Evolutionary conservation across 2,329 filamentous ascomycete species (phyloP), one percentile per base, ranked within the genome.

Genomic region (Curvularia eragrostidis): DNA sequence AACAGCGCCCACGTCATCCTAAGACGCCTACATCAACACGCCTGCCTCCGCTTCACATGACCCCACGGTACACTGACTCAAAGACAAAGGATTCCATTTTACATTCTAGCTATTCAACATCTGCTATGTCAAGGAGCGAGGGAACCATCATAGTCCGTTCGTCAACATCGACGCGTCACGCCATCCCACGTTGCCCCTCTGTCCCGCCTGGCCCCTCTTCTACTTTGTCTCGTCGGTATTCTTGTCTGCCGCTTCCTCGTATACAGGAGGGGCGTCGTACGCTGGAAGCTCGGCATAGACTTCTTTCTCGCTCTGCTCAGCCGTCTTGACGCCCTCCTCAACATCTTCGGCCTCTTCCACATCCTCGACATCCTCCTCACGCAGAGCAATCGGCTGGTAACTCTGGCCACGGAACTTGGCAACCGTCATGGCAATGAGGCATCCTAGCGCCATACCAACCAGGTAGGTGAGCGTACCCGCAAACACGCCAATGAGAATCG

Each of bases 401-500:
- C 60, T 52, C 44, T 77, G 76, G 48, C 82, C 80, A 51, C 85
- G 83, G 59, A 88, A 72, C 59, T 82, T 76, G 61, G 85, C 83
- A 80, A 85, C 85, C 24, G 88, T 48, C 56, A 84, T 85, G 50
- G 88, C 82, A 52, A 87, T 79, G 52, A 89, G 66, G 49, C 85
- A 87, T 61, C 88, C 88, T 39, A 89, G 74, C 56, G 87, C 77
- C 83, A 91, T 89, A 53, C 87, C 88, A 46, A 91, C 72, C 39
- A 90, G 74, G 75, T 88, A 89, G 62, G 89, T 86, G 28, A 83
- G 82, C 53, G 91, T 83, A 69, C 89, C 90, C 43, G 88, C 87
- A 23, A 86, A 82, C 62, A 91, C 82, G 57, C 90, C 90, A 62
- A 91, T 82, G 51, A 89, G 77, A 52, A 91, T 81, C 1, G 90